A percentile compares a stretch with the other conserved stretches of the same genome.
Evolutionary conservation across 495 filamentous ascomycete species (phyloP).

Genomic region (Amniculicola lignicola): DNA sequence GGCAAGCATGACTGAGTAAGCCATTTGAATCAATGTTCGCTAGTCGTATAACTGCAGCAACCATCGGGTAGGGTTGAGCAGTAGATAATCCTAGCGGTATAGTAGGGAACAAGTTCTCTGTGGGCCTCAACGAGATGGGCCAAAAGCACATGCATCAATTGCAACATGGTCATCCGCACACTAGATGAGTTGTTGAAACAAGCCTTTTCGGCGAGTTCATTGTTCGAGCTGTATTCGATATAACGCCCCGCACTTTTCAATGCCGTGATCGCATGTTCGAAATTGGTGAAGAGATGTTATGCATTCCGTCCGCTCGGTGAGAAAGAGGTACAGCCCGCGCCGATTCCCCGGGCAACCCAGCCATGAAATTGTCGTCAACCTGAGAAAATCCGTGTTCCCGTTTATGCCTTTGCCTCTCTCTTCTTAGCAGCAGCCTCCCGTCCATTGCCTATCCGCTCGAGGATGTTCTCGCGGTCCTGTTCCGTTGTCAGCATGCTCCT

Average conservation of each 20-base stretch:
- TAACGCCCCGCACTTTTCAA: constrained; percentile 25
- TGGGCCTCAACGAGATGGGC: not conserved
- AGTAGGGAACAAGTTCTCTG: not conserved
- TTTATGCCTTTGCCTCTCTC: constrained; percentile 46
- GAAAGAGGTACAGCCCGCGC: constrained; percentile 30
- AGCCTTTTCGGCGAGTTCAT: constrained; percentile 24
- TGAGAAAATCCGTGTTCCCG: constrained; percentile 49
- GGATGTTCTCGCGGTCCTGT: constrained; percentile 94
- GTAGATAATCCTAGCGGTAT: constrained; percentile 68
- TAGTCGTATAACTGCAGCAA: constrained; percentile 74
- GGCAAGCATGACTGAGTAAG: constrained; percentile 50
- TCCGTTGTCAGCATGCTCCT: constrained; percentile 45
- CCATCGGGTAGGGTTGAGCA: constrained; percentile 60
- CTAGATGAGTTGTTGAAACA: constrained; percentile 8
- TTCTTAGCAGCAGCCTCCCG: constrained; percentile 56
- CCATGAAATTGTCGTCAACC: constrained; percentile 38
- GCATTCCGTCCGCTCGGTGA: constrained; percentile 34
- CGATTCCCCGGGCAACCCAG: constrained; percentile 30
- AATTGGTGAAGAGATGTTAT: constrained; percentile 26
- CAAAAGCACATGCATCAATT: not conserved
- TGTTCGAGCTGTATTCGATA: constrained; percentile 24
- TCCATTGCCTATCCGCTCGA: constrained; percentile 77
- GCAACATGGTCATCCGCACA: not conserved
- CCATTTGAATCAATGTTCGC: constrained; percentile 57
- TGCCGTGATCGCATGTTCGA: constrained; percentile 13